Evolutionary conservation across 768 basidiomycete species (phyloP).

Genomic region (Leccinum aurantiacum): DNA sequence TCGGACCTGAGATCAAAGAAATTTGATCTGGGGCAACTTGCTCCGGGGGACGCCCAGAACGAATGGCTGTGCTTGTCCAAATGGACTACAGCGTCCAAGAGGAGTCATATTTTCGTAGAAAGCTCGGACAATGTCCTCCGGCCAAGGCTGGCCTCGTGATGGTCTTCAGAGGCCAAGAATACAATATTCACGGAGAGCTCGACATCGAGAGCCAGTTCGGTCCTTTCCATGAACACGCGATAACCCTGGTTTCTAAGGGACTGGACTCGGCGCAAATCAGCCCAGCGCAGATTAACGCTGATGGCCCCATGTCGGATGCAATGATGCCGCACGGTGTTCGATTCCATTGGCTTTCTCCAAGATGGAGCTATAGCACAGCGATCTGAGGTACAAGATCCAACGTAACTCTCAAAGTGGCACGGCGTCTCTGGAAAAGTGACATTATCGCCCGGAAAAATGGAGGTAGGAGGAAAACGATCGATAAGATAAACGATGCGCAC

Average conservation of each 20-base stretch:
- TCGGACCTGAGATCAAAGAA: slow-evolving; percentile 75
- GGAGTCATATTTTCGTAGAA: slow-evolving; percentile 70
- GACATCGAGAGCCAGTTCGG: slow-evolving; percentile 73
- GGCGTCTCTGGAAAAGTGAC: slow-evolving; percentile 68
- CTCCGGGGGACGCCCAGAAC: slow-evolving; percentile 54
- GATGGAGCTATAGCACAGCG: slow-evolving; percentile 79
- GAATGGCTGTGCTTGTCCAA: slow-evolving; percentile 62
- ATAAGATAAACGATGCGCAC: neutral
- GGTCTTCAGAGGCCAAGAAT: slow-evolving; percentile 78
- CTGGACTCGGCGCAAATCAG: slow-evolving; percentile 47
- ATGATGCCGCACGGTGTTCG: slow-evolving; percentile 60
- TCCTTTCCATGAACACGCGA: slow-evolving; percentile 80
- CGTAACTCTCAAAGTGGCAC: slow-evolving; percentile 59
- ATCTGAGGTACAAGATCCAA: slow-evolving; percentile 79
- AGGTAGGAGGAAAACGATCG: slow-evolving; percentile 34
- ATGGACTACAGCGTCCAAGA: slow-evolving; percentile 28
- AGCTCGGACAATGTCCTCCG: no score
- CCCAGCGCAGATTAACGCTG: slow-evolving; percentile 2
- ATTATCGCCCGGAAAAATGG: slow-evolving; percentile 69
- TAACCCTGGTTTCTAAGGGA: slow-evolving; percentile 69
- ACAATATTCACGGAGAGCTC: slow-evolving; percentile 66
- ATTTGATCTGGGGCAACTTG: slow-evolving; percentile 69
- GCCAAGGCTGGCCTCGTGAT: neutral
- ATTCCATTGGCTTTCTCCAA: slow-evolving; percentile 67
- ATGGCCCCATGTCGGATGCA: slow-evolving; percentile 56